Percentiles rank a stretch among this genome's conserved stretches.
These are phyloP conservation scores for Bruguiera gymnorhiza DNA, from an alignment of 345 rosid species.

Conservation along the genomic window DNA sequence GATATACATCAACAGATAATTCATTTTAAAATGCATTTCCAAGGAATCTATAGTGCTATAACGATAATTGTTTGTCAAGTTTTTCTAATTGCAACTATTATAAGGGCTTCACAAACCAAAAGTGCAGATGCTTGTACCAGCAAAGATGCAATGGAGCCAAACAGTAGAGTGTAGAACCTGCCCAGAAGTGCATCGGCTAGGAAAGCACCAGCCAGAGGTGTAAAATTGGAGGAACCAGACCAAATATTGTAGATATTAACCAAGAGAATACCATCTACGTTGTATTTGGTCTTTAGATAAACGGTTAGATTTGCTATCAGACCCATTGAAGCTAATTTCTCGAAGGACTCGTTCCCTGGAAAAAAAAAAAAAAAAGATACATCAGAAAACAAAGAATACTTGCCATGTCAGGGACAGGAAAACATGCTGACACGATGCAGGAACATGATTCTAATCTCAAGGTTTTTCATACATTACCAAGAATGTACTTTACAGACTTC, in stretches of 20 bases:
- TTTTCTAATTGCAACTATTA: no score
- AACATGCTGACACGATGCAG: not conserved
- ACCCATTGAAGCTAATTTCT: conserved; percentile 74
- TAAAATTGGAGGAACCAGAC: conserved; percentile 57
- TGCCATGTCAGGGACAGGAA: not conserved
- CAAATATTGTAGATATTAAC: conserved; percentile 54
- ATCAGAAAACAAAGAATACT: not conserved
- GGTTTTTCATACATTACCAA: conserved; percentile 27
- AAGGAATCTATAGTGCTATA: no score
- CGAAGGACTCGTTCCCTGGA: conserved; percentile 66
- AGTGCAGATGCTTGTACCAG: conserved; percentile 31
- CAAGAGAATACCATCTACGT: conserved; percentile 51
- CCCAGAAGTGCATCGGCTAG: conserved; percentile 62
- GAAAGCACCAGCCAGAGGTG: conserved; percentile 58
- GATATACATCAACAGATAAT: no score
- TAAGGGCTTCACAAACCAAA: not conserved
- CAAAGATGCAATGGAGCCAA: conserved; percentile 50
- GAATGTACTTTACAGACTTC: conserved; percentile 38
- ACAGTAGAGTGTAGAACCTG: conserved; percentile 53
- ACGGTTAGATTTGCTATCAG: conserved; percentile 51
- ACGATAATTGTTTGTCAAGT: no score
- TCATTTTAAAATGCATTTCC: no score
- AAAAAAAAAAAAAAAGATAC: not conserved
- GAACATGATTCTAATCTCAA: not conserved
- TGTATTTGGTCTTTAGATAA: conserved; percentile 48